These are phyloP conservation scores for Claviceps sp. DNA, from an alignment of 2,329 filamentous ascomycete species.

Conservation along the genomic window DNA sequence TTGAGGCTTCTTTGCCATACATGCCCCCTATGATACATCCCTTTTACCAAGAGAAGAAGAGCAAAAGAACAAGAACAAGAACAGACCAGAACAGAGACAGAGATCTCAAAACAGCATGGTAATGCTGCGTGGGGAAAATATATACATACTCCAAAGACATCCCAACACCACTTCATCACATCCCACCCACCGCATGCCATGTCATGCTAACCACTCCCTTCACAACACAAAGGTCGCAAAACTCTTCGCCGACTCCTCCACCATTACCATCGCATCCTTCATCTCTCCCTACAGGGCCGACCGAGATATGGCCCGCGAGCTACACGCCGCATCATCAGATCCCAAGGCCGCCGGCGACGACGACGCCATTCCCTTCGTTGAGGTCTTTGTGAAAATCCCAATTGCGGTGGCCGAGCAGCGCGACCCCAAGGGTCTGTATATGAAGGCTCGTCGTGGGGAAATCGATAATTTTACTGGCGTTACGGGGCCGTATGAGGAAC, in stretches of 20 bases:
- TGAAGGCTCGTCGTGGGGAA: slow-evolving; percentile 84
- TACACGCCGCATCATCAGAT: slow-evolving; percentile 48
- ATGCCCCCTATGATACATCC: neutral
- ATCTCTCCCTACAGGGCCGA: slow-evolving; percentile 91
- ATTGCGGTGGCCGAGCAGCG: slow-evolving; percentile 86
- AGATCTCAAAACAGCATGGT: too few species aligned
- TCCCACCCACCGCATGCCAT: too few species aligned
- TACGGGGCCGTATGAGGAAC: slow-evolving; percentile 87
- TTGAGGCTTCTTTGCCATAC: neutral
- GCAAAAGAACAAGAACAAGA: neutral
- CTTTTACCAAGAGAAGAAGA: neutral
- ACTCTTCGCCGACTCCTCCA: slow-evolving; percentile 83
- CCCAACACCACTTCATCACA: too few species aligned
- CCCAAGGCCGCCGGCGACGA: slow-evolving; percentile 32
- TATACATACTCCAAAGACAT: neutral
- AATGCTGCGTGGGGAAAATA: too few species aligned
- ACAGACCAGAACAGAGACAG: too few species aligned
- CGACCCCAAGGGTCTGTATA: slow-evolving; percentile 95
- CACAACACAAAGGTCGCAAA: slow-evolving; percentile 56
- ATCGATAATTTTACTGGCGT: slow-evolving; percentile 98
- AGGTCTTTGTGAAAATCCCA: slow-evolving; percentile 86
- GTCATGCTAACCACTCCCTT: neutral
- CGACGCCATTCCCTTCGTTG: slow-evolving; percentile 72
- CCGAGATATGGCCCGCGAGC: slow-evolving; percentile 63
- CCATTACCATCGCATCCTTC: slow-evolving; percentile 86